Conservation (phyloP, 306 rosid genomes). For the Pyrus bretschneideri region DNA sequence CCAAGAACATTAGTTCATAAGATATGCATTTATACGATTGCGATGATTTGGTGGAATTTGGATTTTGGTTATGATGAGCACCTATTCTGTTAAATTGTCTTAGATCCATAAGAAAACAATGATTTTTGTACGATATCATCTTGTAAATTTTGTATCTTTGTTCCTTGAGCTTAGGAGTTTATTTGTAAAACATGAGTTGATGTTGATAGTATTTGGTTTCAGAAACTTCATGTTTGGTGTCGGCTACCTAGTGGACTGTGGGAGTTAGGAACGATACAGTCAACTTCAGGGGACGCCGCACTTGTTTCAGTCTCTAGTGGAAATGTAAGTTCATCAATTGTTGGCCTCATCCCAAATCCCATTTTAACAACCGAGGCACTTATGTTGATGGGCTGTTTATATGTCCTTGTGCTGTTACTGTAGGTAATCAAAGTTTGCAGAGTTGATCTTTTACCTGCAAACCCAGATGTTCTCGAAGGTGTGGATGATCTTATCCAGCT, state of each 20-base stretch:
- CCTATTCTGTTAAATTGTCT: background rate
- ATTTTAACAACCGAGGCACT: conserved; percentile 7
- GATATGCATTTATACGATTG: background rate
- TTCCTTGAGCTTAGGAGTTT: background rate
- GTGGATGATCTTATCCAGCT: conserved; percentile 92
- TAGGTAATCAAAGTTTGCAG: conserved; percentile 61
- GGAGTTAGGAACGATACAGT: conserved; percentile 76
- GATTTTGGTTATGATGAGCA: background rate
- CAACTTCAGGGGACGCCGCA: conserved; percentile 66
- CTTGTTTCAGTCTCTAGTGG: conserved; percentile 60
- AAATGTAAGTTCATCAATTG: conserved; percentile 43
- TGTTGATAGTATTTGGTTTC: conserved; percentile 21
- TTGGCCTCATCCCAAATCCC: conserved; percentile 3
- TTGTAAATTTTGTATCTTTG: background rate
- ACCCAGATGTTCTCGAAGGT: conserved; percentile 81
- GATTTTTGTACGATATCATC: background rate
- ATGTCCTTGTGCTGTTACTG: conserved; percentile 22
- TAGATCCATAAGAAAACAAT: background rate
- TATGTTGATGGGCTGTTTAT: conserved; percentile 19
- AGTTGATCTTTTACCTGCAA: conserved; percentile 71
- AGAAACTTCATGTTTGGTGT: conserved; percentile 97
- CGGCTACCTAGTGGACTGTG: conserved; percentile 57
- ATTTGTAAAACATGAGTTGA: conserved; percentile 13
- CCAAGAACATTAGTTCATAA: background rate
- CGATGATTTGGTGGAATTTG: background rate